Conservation (phyloP, 768 basidiomycete genomes). For the Amylocystis lapponica region DNA sequence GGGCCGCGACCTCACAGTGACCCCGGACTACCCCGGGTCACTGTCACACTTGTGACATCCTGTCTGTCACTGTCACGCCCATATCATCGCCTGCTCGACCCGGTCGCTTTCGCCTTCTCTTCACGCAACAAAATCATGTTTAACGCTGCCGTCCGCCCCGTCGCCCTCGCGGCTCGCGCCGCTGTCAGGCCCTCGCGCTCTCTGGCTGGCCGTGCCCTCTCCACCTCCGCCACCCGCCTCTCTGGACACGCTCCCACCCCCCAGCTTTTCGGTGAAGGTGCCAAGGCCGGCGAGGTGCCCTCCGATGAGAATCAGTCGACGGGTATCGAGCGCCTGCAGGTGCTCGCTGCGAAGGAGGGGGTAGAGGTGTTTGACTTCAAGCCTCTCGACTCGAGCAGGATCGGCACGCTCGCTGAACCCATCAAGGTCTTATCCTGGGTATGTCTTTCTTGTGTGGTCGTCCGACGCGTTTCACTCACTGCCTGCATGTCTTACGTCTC, state of each 20-base stretch:
- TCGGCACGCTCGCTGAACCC: conserved; percentile 86
- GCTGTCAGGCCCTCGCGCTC: conserved; percentile 16
- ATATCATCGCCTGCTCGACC: conserved; percentile 9
- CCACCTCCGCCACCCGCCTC: conserved; percentile 45
- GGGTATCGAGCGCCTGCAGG: conserved; percentile 93
- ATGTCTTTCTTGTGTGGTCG: conserved; percentile 27
- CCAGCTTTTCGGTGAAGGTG: conserved; percentile 65
- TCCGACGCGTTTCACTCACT: background rate
- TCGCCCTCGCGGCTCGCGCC: conserved; percentile 17
- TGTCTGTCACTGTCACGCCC: conserved; percentile 6
- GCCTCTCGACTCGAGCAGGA: conserved; percentile 75
- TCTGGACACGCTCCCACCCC: conserved; percentile 58
- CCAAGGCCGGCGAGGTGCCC: conserved; percentile 68
- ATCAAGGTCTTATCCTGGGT: conserved; percentile 85
- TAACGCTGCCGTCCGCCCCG: conserved; percentile 23
- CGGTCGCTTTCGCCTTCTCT: conserved; percentile 10
- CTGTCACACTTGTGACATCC: conserved; percentile 2
- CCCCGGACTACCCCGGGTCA: too few species aligned
- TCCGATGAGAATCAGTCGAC: conserved; percentile 89
- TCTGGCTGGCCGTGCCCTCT: conserved; percentile 45
- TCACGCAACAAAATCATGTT: conserved; percentile 22
- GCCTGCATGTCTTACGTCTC: background rate
- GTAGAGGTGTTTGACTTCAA: conserved; percentile 85
- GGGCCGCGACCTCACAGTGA: too few species aligned
- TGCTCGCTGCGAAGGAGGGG: conserved; percentile 84